These are phyloP conservation scores for Fusarium sp. DNA, from an alignment of 2,329 filamentous ascomycete species.

Conservation along the genomic window DNA sequence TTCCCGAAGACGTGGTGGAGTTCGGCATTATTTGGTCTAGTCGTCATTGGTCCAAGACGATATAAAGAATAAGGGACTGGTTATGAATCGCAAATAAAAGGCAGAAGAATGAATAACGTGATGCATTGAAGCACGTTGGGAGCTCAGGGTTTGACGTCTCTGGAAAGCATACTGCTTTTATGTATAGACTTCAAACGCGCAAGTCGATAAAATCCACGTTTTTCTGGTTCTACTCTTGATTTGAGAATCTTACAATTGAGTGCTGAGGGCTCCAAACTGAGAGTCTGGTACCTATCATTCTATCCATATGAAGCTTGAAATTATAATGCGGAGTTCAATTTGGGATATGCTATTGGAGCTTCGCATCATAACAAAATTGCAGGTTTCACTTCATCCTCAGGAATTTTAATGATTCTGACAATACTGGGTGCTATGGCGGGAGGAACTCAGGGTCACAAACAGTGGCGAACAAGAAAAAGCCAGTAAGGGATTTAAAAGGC, in stretches of 20 bases:
- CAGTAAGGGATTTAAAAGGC: no score
- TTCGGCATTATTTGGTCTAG: conserved; percentile 39
- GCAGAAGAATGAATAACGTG: conserved; percentile 36
- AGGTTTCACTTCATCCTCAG: not conserved
- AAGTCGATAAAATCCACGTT: conserved; percentile 34
- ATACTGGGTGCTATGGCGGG: not conserved
- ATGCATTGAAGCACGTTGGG: conserved; percentile 26
- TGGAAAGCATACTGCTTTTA: conserved; percentile 28
- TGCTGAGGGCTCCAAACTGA: no score
- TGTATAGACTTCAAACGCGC: conserved; percentile 39
- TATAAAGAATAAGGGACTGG: conserved; percentile 41
- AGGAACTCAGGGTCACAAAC: not conserved
- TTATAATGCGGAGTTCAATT: not conserved
- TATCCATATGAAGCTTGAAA: not conserved
- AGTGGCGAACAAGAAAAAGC: no score
- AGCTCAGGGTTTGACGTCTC: conserved; percentile 17
- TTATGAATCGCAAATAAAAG: conserved; percentile 34
- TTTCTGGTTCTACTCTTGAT: not conserved
- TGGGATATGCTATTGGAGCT: not conserved
- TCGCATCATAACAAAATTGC: not conserved
- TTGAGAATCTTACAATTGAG: no score
- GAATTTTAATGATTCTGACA: not conserved
- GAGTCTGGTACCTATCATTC: not conserved
- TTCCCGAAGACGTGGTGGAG: conserved; percentile 42
- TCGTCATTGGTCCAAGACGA: conserved; percentile 41